Percentiles rank a stretch among this genome's conserved stretches.
Conservation (phyloP, 176 grass and related monocot species). For the Ananas comosus region DNA sequence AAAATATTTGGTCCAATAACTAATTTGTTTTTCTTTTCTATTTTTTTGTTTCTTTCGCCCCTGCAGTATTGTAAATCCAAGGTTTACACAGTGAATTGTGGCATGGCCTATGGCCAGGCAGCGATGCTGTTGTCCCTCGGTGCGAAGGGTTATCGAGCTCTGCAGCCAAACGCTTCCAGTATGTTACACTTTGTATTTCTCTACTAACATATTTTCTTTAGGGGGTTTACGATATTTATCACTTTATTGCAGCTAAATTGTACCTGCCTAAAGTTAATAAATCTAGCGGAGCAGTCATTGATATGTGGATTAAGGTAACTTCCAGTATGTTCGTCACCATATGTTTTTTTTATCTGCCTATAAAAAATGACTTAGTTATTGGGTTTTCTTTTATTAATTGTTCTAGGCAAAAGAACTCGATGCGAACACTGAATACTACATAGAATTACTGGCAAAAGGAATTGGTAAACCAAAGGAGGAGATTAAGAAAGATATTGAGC, state of each 20-base stretch:
- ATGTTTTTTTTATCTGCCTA: constrained; percentile 7
- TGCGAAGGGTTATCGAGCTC: constrained; percentile 56
- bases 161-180: constrained; percentile 76
- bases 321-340: not conserved
- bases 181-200: constrained; percentile 13
- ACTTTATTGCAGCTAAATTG: constrained; percentile 38
- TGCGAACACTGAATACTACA: constrained; percentile 61
- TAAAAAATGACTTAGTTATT: no score
- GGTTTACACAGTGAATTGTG: constrained; percentile 82
- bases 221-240: not conserved
- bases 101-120: constrained; percentile 82
- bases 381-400: no score
- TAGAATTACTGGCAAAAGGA: constrained; percentile 51
- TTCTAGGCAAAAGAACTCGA: constrained; percentile 76
- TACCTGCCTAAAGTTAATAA: constrained; percentile 62
- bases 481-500: constrained; percentile 51
- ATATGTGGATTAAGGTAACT: constrained; percentile 51
- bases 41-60: constrained; percentile 9
- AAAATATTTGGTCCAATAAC: not conserved
- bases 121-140: constrained; percentile 85
- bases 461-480: constrained; percentile 71
- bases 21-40: not conserved
- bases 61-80: constrained; percentile 64
- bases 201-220: not conserved
- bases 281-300: constrained; percentile 65